Conservation (phyloP, 352 stramenopile genomes). For the Pythium angustatum region DNA sequence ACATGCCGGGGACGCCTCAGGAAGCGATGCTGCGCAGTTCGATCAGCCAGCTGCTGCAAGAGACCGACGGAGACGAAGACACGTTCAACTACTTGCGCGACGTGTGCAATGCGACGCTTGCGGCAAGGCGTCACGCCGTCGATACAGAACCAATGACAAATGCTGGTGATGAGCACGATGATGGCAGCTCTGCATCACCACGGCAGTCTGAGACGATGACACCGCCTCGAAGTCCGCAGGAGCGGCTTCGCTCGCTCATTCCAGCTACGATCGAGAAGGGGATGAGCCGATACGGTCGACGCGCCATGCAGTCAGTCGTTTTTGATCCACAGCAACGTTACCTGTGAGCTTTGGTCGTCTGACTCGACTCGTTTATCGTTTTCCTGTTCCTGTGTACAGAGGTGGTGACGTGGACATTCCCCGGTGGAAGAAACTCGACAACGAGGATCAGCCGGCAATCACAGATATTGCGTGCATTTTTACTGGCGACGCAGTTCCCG, state of each 20-base stretch:
- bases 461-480: constrained; percentile 80
- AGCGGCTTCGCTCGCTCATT: constrained; percentile 45
- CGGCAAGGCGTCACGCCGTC: constrained; percentile 3
- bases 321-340: background rate
- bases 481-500: constrained; percentile 65
- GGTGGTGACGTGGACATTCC: constrained; percentile 17
- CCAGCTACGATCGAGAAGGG: constrained; percentile 52
- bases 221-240: constrained; percentile 57
- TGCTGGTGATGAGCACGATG: constrained; percentile 37
- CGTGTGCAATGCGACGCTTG: constrained; percentile 59
- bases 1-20: constrained; percentile 15
- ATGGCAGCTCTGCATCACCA: constrained; percentile 6
- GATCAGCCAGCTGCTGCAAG: constrained; percentile 53
- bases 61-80: constrained; percentile 46
- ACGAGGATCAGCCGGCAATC: constrained; percentile 48
- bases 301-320: constrained; percentile 32
- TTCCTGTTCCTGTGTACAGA: constrained; percentile 9
- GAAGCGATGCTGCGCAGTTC: constrained; percentile 45
- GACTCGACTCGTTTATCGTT: background rate
- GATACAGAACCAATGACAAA: constrained; percentile 19
- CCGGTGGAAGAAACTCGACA: constrained; percentile 54
- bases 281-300: constrained; percentile 40
- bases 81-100: constrained; percentile 59
- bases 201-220: constrained; percentile 12
- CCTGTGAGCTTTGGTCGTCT: no score